Base-by-base conservation (phyloP, 495 filamentous ascomycete genomes). In the Neurospora sp. region DNA sequence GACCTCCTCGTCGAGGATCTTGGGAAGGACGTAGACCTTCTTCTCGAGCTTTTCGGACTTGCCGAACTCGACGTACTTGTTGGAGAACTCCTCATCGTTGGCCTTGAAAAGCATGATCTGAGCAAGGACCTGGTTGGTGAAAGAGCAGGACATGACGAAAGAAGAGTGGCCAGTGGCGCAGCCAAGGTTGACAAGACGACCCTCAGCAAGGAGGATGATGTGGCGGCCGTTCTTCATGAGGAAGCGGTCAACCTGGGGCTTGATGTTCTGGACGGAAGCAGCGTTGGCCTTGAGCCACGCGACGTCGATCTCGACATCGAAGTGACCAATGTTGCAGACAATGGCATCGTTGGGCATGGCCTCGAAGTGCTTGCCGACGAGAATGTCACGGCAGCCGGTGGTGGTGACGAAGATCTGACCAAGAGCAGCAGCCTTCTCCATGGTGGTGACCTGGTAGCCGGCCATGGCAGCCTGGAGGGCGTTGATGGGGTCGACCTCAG, bases 121-220 rank as follows among this genome's bases (percentile, higher is more conserved):
- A 38, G 96, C 96, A 81, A 99, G 93, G 75, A 98, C 96, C 89
- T 99, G 96, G 90, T 99, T 99, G 87, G 95, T 97, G 92, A 99
- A 99, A 74, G 94, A 98, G 92, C 96, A 99, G 76, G 93, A 97
- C 96, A 99, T 98, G 89, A 99, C 96, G 86, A 99, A 99, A 69
- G 95, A 98, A 78, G 94, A 97, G 92, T 99, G 96, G 74, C 96
- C 96, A 73, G 96, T 99, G 80, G 96, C 96, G 86, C 96, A 99
- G 83, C 96, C 96, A 71, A 99, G 88, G 89, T 99, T 99, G 85
- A 99, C 96, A 72, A 99, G 92, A 87, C 96, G 95, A 77, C 96
- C 96, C 85, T 99, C 96, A 75, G 96, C 96, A 72, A 99, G 90
- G 74, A 99, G 94, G 82, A 99, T 96, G 87, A 99, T 94, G 87